Percentiles rank a stretch among this genome's conserved stretches.
Evolutionary conservation across 2,329 filamentous ascomycete genomes (phyloP).

Genomic region (Aotearoamyces nothofagi): DNA sequence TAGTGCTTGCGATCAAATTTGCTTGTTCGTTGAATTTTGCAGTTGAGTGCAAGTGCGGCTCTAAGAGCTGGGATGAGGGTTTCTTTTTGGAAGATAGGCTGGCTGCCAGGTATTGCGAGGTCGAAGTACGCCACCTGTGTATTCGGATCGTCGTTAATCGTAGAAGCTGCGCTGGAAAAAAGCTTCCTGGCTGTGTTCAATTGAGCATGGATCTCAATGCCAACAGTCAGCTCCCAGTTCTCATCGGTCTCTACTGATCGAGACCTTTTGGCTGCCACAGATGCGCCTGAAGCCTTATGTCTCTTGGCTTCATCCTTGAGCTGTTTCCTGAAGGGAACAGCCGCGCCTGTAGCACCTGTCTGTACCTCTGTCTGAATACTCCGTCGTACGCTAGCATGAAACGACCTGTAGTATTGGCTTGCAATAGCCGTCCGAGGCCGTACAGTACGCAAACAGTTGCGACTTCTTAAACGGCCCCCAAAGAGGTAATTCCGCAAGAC

Average conservation of each 20-base stretch:
- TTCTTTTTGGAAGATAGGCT: constrained; percentile 71
- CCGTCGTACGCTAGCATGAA: no score
- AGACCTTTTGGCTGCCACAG: constrained; percentile 22
- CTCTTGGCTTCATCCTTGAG: constrained; percentile 51
- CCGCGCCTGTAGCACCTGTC: constrained; percentile 2
- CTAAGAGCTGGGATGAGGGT: constrained; percentile 81
- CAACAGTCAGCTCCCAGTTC: constrained; percentile 85
- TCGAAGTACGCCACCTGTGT: constrained; percentile 84
- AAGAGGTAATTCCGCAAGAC: constrained; percentile 18
- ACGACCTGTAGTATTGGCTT: no score
- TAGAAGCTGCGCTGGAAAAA: constrained; percentile 60
- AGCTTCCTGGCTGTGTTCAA: constrained; percentile 80
- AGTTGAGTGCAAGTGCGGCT: constrained; percentile 73
- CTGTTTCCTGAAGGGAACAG: constrained; percentile 49
- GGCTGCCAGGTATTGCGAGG: constrained; percentile 73
- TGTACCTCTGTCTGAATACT: no score
- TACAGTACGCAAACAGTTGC: constrained; percentile 12
- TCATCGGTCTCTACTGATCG: constrained; percentile 21
- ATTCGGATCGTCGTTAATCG: constrained; percentile 58
- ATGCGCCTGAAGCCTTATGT: constrained; percentile 22
- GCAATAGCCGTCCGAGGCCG: no score
- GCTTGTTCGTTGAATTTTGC: constrained; percentile 60
- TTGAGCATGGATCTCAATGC: constrained; percentile 95
- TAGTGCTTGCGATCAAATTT: constrained; percentile 96
- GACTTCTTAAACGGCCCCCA: constrained; percentile 12